Evolutionary conservation across 75 land plant genomes (phyloP).

Genomic region (Chamaecyparis obtusa): DNA sequence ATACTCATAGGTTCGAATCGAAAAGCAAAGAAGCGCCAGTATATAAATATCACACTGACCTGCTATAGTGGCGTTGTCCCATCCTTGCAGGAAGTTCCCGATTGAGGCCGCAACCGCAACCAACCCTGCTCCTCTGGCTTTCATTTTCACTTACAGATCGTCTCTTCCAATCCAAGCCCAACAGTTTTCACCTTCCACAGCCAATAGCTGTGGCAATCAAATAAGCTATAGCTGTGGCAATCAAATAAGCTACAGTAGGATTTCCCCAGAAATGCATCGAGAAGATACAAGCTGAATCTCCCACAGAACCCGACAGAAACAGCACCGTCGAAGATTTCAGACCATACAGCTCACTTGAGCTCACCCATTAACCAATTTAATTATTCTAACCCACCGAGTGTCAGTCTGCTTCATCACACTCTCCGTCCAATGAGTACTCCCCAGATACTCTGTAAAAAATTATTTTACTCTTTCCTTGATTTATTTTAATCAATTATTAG

Average conservation of each 20-base stretch:
- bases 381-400: not conserved
- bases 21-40: not conserved
- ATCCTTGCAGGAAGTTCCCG: slow-evolving; percentile 81
- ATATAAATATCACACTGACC: slow-evolving; percentile 27
- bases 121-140: slow-evolving; percentile 38
- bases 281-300: not conserved
- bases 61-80: slow-evolving; percentile 87
- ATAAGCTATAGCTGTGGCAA: not conserved
- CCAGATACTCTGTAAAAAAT: not conserved
- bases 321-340: not conserved
- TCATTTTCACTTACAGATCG: not conserved
- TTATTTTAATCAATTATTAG: too few species aligned
- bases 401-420: not conserved
- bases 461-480: too few species aligned
- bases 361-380: not conserved
- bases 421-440: not conserved
- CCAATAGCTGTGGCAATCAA: not conserved
- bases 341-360: not conserved
- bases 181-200: not conserved
- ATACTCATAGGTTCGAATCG: not conserved
- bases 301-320: not conserved
- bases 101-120: slow-evolving; percentile 73
- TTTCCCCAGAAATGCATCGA: not conserved
- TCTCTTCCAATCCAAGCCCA: not conserved
- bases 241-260: not conserved